These are phyloP conservation scores for Chenopodium album DNA, from an alignment of 148 eudicot species.

Conservation along the genomic window DNA sequence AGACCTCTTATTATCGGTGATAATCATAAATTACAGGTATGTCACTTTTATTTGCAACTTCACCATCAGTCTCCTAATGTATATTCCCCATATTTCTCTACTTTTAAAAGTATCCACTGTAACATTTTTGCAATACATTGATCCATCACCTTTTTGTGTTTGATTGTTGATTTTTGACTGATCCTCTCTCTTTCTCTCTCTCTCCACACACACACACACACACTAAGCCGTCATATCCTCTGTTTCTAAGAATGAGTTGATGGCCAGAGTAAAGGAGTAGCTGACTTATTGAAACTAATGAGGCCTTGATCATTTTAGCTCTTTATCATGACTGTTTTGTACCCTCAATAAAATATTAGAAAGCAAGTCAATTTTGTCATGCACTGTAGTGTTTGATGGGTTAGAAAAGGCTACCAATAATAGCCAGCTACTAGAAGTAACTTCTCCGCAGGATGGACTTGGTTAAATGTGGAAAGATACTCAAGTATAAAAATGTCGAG, in stretches of 20 bases:
- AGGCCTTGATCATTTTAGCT: not conserved
- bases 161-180: not conserved
- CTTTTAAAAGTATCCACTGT: no score
- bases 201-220: no score
- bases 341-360: not conserved
- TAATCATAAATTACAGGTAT: conserved; percentile 96
- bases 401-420: not conserved
- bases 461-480: not conserved
- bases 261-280: not conserved
- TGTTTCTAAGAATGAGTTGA: not conserved
- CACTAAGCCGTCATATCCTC: no score
- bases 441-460: not conserved
- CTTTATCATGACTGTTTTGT: conserved; percentile 1
- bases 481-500: not conserved
- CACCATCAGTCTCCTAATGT: not conserved
- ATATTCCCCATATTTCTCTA: no score
- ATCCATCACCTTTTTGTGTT: not conserved
- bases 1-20: conserved; percentile 94
- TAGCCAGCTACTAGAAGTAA: not conserved
- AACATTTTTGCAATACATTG: no score
- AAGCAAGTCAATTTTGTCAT: not conserved
- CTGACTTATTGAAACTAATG: not conserved
- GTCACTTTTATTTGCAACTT: conserved; percentile 1
- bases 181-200: no score
- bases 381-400: not conserved